Base-by-base conservation (phyloP, 2,329 filamentous ascomycete species). In the Claviceps pusilla region DNA sequence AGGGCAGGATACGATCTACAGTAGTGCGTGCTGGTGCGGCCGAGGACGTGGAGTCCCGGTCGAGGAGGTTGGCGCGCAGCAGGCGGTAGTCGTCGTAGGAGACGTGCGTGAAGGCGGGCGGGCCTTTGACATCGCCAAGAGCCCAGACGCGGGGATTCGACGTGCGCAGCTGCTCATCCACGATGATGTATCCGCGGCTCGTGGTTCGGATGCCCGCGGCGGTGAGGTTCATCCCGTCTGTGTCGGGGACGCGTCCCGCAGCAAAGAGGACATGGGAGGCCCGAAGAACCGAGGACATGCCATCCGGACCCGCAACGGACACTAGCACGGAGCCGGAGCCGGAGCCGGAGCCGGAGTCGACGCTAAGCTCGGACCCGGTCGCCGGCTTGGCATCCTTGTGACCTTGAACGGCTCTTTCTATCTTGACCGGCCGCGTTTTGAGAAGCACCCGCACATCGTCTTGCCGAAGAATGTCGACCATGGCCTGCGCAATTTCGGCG, bases 191-290 rank as follows among this genome's bases (percentile, higher is more conserved):
- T 41, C 37, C 37, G 37, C 14, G 37, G 37, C 37, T 41, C 42
- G 42, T 43, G 42, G 42, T 24, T 2, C 7, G n/a, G 42, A 43
- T 43, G 16, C 42, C 42, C 4, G n/a, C 71, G 1, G 71, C 71
- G 0, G 63, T 62, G 2, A 77, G 68, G 51, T 72, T 68, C 19
- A 78, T 63, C 4, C 56, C 58, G 50, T 75, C 69, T 1, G 75
- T 77, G 61, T 78, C 78, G 12, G 76, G 75, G 3, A 64, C 63
- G 10, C 76, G 70, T 9, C 76, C 76, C 3, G 73, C 66, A 10
- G 76, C 76, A 51, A 76, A 63, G 31, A 79, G 66, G 48, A 80
- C 58, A 61, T 79, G 76, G 3, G 73, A 73, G 12, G 68, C 73
- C 1, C 5, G 58, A 49, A 7, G 73, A 58, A 47, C 60, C 58